phyloP scores from a whole-genome alignment of 371 early-diverging fungal genomes.

The Mucor irregularis region DNA sequence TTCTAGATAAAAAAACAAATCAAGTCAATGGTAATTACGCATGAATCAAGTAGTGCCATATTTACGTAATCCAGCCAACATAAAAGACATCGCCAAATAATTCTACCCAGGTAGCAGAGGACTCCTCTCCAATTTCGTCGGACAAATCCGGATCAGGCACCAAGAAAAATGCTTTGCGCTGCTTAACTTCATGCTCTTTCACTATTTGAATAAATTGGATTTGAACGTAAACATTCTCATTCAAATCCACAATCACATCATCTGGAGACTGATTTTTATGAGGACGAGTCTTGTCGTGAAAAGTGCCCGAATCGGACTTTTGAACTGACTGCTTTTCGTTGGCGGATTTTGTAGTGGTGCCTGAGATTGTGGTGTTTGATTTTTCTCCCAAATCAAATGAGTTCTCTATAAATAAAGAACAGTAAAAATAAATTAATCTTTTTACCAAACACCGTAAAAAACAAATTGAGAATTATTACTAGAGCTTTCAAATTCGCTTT shows the following conservation, averaged over 20 bases:
- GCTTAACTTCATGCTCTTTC: conserved; percentile 17
- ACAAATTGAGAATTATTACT: too few species aligned
- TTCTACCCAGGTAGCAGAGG: conserved; percentile 50
- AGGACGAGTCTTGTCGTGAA: background rate
- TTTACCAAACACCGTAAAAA: too few species aligned
- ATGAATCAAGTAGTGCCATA: too few species aligned
- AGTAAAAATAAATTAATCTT: background rate
- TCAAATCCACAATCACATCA: conserved; percentile 35
- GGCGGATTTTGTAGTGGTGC: background rate
- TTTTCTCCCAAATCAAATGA: conserved; percentile 10
- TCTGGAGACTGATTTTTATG: conserved; percentile 4
- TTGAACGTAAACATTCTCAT: conserved; percentile 44
- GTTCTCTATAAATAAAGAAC: conserved; percentile 1
- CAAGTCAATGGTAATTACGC: too few species aligned
- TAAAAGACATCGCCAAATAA: conserved; percentile 53
- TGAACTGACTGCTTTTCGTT: background rate
- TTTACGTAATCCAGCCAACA: conserved; percentile 46
- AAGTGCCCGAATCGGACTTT: conserved; percentile 6
- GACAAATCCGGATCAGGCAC: conserved; percentile 52
- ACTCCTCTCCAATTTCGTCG: conserved; percentile 48
- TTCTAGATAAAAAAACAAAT: conserved; percentile 18
- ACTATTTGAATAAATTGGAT: conserved; percentile 15
- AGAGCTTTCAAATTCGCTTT: background rate
- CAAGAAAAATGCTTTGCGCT: conserved; percentile 30
- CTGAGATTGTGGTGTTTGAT: background rate